These are phyloP conservation scores for Euclidium syriacum DNA, from an alignment of 345 rosid genomes.

Conservation along the genomic window DNA sequence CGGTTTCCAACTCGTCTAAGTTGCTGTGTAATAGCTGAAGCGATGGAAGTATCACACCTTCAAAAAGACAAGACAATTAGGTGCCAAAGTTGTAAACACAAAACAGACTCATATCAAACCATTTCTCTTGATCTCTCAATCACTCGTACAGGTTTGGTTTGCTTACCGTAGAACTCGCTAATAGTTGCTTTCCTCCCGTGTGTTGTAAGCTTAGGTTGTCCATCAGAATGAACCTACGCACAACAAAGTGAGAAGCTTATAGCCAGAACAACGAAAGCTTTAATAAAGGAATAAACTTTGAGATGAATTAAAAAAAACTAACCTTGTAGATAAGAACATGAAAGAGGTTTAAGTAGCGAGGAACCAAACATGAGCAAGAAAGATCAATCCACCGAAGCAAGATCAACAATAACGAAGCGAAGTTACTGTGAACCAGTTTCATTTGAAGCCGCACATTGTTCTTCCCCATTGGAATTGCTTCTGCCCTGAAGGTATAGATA, in stretches of 20 bases:
- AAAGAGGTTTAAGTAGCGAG: slow-evolving; percentile 79
- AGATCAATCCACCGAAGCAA: slow-evolving; percentile 84
- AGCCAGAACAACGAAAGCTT: neutral
- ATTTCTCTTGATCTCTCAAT: neutral
- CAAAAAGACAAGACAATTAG: slow-evolving; percentile 5
- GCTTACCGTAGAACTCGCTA: slow-evolving; percentile 82
- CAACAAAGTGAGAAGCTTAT: neutral
- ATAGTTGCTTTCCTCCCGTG: slow-evolving; percentile 89
- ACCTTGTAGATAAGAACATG: slow-evolving; percentile 88
- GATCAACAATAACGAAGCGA: slow-evolving; percentile 69
- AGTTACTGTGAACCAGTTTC: slow-evolving; percentile 80
- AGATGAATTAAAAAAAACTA: neutral
- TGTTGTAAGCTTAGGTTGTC: slow-evolving; percentile 46
- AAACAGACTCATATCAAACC: neutral
- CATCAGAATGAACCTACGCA: slow-evolving; percentile 51
- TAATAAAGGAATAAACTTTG: neutral
- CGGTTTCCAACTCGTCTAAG: slow-evolving; percentile 47
- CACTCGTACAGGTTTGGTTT: too few relatives aligned
- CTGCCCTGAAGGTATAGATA: slow-evolving; percentile 51
- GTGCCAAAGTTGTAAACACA: neutral
- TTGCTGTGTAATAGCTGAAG: slow-evolving; percentile 66
- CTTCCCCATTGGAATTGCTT: slow-evolving; percentile 81
- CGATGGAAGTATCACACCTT: slow-evolving; percentile 91
- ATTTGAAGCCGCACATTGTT: slow-evolving; percentile 69
- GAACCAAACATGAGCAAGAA: slow-evolving; percentile 67